A percentile compares a stretch with the other conserved stretches of the same genome.
These are phyloP conservation scores for Glycine soja DNA, from an alignment of 306 rosid species.

Conservation along the genomic window DNA sequence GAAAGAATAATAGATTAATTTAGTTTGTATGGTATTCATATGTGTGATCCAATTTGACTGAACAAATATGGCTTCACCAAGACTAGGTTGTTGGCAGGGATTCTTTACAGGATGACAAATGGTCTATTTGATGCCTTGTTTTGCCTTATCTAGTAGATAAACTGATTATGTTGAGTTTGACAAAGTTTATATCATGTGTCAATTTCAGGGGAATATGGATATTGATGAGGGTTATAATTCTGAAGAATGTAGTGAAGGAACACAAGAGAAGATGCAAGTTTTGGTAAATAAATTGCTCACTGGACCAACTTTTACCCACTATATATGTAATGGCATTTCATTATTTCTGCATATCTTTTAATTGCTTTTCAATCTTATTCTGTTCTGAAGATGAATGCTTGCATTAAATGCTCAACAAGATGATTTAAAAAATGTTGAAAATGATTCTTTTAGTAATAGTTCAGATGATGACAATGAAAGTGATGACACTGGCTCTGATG, in stretches of 20 bases:
- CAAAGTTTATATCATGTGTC: not conserved
- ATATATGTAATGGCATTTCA: not conserved
- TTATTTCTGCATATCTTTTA: conserved; percentile 2
- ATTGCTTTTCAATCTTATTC: conserved; percentile 18
- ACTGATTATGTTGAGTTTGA: conserved; percentile 10
- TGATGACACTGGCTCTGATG: conserved; percentile 19
- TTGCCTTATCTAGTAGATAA: conserved; percentile 20
- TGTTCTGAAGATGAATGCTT: conserved; percentile 25
- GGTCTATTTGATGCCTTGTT: conserved; percentile 30
- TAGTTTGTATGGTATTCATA: conserved; percentile 2
- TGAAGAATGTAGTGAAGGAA: conserved; percentile 60
- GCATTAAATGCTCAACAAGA: conserved; percentile 29
- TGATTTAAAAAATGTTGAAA: conserved; percentile 36
- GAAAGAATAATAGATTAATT: conserved; percentile 10
- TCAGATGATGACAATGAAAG: not conserved
- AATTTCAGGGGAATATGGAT: conserved; percentile 48
- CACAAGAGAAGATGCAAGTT: conserved; percentile 47
- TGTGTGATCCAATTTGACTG: conserved; percentile 4
- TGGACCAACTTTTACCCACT: not conserved
- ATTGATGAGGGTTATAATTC: conserved; percentile 52
- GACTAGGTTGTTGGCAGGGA: not conserved
- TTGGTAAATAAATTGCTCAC: conserved; percentile 38
- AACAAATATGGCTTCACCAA: conserved; percentile 15
- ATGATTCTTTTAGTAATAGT: conserved; percentile 41
- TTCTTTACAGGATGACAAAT: not conserved